These are phyloP conservation scores for Collybiopsis luxurians DNA, from an alignment of 768 basidiomycete genomes.

Conservation along the genomic window DNA sequence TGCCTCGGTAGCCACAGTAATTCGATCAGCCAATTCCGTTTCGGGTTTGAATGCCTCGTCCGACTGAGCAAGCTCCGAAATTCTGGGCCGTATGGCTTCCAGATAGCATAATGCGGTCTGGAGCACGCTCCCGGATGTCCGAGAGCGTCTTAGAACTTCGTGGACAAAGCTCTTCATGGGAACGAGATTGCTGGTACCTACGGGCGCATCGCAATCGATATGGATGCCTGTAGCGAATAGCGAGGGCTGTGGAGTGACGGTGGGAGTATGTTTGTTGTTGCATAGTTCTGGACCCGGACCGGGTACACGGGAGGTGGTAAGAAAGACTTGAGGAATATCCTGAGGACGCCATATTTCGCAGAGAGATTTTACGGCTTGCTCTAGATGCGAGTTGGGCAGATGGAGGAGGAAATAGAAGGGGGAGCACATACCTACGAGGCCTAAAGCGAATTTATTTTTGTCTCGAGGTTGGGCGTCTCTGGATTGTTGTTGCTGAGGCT, in stretches of 20 bases:
- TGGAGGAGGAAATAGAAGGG: conserved; percentile 7
- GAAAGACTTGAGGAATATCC: conserved; percentile 63
- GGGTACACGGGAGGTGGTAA: conserved; percentile 31
- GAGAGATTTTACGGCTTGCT: conserved; percentile 76
- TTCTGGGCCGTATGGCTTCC: conserved; percentile 72
- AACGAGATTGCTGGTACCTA: conserved; percentile 32
- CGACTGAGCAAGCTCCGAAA: conserved; percentile 58
- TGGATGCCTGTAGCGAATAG: conserved; percentile 1
- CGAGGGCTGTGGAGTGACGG: not conserved
- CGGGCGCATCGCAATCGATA: conserved; percentile 9
- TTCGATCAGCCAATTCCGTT: conserved; percentile 38
- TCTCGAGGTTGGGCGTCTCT: conserved; percentile 5
- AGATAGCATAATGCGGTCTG: conserved; percentile 89
- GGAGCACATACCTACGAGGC: conserved; percentile 63
- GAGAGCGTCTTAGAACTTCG: conserved; percentile 83
- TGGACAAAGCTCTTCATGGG: conserved; percentile 81
- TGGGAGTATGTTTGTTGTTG: not conserved
- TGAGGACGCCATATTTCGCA: conserved; percentile 81
- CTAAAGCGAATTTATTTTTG: conserved; percentile 66
- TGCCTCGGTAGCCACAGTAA: conserved; percentile 40
- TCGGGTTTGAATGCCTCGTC: conserved; percentile 41
- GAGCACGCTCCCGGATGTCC: conserved; percentile 79
- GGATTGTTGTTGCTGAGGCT: not conserved
- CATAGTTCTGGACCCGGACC: conserved; percentile 12
- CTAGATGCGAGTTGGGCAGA: conserved; percentile 33